Percentiles rank a stretch among this genome's conserved stretches.
Conservation (phyloP, 495 filamentous ascomycete genomes). For the Lophiostoma macrostomum region DNA sequence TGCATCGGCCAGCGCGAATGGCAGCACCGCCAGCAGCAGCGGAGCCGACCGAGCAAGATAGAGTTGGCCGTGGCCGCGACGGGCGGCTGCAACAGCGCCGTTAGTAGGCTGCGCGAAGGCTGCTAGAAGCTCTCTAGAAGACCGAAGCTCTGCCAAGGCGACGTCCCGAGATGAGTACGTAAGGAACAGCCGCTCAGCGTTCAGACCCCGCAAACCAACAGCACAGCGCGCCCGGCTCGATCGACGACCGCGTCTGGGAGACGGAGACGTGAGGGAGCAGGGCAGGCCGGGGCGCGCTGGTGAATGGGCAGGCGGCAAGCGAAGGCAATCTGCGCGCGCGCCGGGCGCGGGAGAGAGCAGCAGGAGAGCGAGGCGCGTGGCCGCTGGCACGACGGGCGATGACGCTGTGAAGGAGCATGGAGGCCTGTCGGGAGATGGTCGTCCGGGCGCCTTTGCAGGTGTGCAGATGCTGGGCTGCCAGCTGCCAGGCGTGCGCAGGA, state of each 20-base stretch:
- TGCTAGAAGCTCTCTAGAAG: not conserved
- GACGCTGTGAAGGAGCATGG: too few species aligned
- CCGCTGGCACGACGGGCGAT: too few species aligned
- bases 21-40: not conserved
- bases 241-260: not conserved
- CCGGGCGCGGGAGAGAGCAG: too few species aligned
- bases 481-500: too few species aligned
- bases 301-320: too few species aligned
- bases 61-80: not conserved
- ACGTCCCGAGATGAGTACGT: not conserved
- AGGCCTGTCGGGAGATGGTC: too few species aligned
- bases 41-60: conserved; percentile 28
- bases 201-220: conserved; percentile 14
- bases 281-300: not conserved
- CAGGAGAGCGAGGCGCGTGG: too few species aligned
- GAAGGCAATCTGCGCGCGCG: too few species aligned
- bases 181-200: conserved; percentile 6
- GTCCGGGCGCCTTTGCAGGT: too few species aligned
- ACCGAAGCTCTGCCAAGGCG: not conserved
- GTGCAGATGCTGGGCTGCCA: too few species aligned
- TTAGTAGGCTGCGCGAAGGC: conserved; percentile 23
- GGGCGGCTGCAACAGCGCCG: conserved; percentile 10
- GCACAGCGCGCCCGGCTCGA: not conserved
- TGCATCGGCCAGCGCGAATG: conserved; percentile 7
- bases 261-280: not conserved